Percentiles rank a stretch among this genome's conserved stretches.
phyloP scores from a whole-genome alignment of 495 filamentous ascomycete genomes.

The Pyrenula aspistea region DNA sequence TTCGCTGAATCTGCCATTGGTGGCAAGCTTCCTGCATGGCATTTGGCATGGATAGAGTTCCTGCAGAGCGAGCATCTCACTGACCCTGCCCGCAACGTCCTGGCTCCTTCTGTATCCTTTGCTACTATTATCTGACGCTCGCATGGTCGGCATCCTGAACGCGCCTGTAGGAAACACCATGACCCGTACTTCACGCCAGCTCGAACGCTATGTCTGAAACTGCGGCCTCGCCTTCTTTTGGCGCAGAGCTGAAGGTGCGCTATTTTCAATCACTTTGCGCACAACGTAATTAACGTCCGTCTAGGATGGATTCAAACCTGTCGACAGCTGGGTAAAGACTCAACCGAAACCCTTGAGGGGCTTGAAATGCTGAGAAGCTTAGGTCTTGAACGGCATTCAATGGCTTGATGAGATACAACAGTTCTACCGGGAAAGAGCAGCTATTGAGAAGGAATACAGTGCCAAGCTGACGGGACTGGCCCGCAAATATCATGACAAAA shows the following conservation, averaged over 20 bases:
- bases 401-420: slow-evolving; percentile 96
- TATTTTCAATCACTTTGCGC: background rate
- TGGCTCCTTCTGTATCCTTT: background rate
- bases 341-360: slow-evolving; percentile 11
- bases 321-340: slow-evolving; percentile 69
- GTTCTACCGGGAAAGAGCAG: slow-evolving; percentile 90
- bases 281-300: slow-evolving; percentile 4
- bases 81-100: background rate
- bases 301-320: slow-evolving; percentile 89
- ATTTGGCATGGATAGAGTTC: background rate
- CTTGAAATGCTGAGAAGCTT: slow-evolving; percentile 7
- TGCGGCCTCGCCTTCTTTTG: slow-evolving; percentile 68
- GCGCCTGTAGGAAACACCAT: background rate
- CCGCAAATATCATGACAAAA: slow-evolving; percentile 95
- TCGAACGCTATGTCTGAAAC: slow-evolving; percentile 53
- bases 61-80: background rate
- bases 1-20: too few species aligned
- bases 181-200: too few species aligned
- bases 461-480: slow-evolving; percentile 73
- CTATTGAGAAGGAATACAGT: slow-evolving; percentile 93
- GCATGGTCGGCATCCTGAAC: background rate
- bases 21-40: too few species aligned
- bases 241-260: slow-evolving; percentile 78
- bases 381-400: slow-evolving; percentile 71
- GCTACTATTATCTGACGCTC: background rate